phyloP scores from a whole-genome alignment of 2,329 filamentous ascomycete genomes.

The Penicillium griseofulvum region DNA sequence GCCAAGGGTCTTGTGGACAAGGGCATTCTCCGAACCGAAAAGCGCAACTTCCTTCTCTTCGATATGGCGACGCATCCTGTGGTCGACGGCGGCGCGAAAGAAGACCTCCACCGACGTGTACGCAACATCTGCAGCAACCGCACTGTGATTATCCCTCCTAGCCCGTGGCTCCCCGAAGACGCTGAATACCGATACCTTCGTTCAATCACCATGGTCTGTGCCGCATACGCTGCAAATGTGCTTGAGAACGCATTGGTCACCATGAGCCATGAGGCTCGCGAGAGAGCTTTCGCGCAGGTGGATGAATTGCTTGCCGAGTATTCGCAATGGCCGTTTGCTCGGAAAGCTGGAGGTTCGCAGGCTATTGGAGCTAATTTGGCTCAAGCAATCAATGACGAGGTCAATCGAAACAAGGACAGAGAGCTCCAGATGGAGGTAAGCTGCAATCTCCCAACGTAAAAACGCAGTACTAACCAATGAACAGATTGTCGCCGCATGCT shows the following conservation, averaged over 20 bases:
- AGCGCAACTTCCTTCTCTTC: conserved; percentile 98
- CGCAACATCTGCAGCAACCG: conserved; percentile 89
- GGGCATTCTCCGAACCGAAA: conserved; percentile 95
- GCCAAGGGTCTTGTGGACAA: conserved; percentile 98
- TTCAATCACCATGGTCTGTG: conserved; percentile 94
- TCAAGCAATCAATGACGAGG: conserved; percentile 81
- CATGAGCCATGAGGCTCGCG: conserved; percentile 87
- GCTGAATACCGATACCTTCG: conserved; percentile 91
- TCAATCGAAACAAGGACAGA: conserved; percentile 83
- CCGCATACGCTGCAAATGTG: conserved; percentile 95
- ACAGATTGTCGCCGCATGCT: conserved; percentile 82
- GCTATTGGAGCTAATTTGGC: conserved; percentile 91
- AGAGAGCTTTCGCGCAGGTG: conserved; percentile 93
- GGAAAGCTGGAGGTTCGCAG: conserved; percentile 69
- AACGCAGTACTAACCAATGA: conserved; percentile 13
- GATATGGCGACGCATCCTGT: conserved; percentile 99
- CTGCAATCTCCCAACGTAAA: conserved; percentile 6
- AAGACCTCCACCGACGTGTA: conserved; percentile 90
- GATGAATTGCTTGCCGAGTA: conserved; percentile 95
- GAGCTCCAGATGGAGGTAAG: conserved; percentile 92
- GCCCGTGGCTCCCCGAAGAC: conserved; percentile 87
- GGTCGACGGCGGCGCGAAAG: conserved; percentile 92
- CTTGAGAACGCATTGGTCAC: conserved; percentile 95
- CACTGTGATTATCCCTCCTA: conserved; percentile 83
- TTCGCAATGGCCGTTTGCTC: conserved; percentile 94